Evolutionary conservation across 805 yeast genomes (phyloP).

Genomic region (Schwanniomyces occidentalis): DNA sequence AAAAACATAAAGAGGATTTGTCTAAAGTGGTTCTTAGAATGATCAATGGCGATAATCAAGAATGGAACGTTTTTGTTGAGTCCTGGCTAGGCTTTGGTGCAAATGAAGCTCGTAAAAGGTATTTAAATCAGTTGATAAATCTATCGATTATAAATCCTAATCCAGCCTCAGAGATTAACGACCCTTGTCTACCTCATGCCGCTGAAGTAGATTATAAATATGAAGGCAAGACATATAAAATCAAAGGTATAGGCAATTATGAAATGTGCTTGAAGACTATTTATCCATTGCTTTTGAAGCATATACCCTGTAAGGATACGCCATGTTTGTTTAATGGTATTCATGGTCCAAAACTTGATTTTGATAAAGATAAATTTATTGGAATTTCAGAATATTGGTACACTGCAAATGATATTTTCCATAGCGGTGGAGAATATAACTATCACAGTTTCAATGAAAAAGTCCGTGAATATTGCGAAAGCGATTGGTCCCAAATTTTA

Average conservation of each 20-base stretch:
- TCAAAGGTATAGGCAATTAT: conserved; percentile 78
- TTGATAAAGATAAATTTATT: conserved; percentile 75
- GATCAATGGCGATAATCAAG: conserved; percentile 66
- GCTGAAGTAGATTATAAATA: conserved; percentile 49
- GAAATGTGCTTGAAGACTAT: conserved; percentile 68
- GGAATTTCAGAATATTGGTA: conserved; percentile 98
- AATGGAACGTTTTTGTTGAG: conserved; percentile 87
- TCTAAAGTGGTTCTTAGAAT: conserved; percentile 64
- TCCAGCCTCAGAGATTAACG: conserved; percentile 38
- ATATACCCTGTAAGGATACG: conserved; percentile 77
- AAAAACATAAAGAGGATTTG: conserved; percentile 71
- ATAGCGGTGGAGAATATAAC: conserved; percentile 86
- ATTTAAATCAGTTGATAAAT: conserved; percentile 54
- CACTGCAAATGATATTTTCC: conserved; percentile 88
- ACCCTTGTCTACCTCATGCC: conserved; percentile 81
- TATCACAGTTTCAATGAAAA: conserved; percentile 65
- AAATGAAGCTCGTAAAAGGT: conserved; percentile 82
- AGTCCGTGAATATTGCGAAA: conserved; percentile 72
- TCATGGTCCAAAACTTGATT: conserved; percentile 88
- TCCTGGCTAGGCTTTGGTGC: conserved; percentile 99
- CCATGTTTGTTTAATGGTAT: conserved; percentile 96
- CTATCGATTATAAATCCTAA: conserved; percentile 19
- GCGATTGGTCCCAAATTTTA: conserved; percentile 63
- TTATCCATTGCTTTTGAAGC: conserved; percentile 75
- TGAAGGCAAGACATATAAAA: conserved; percentile 47